Conservation (phyloP, 352 stramenopile genomes). For the Phytophthora fragariae region DNA sequence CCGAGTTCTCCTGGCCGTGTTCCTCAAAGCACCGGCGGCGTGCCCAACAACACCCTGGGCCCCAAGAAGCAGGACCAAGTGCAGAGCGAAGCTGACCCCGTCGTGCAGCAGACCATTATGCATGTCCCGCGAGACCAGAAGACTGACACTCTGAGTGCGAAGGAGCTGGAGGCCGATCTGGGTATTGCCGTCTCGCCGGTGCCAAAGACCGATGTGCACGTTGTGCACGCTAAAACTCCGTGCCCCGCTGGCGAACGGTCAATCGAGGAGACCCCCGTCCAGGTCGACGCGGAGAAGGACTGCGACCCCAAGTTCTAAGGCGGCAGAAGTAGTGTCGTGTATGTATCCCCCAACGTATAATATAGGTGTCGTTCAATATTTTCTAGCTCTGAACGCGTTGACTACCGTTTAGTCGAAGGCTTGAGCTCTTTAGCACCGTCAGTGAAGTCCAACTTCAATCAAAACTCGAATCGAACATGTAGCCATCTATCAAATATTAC, state of each 20-base stretch:
- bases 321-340: background rate
- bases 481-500: too few relatives aligned
- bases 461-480: too few relatives aligned
- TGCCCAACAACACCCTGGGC: slow-evolving; percentile 3
- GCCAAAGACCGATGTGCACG: background rate
- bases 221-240: background rate
- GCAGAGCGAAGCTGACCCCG: slow-evolving; percentile 1
- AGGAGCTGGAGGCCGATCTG: background rate
- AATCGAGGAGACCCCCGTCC: background rate
- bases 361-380: too few relatives aligned
- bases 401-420: too few relatives aligned
- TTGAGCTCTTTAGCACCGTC: too few relatives aligned
- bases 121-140: background rate
- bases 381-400: too few relatives aligned
- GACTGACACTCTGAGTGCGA: background rate
- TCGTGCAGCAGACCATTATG: slow-evolving; percentile 7
- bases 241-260: background rate
- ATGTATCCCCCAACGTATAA: background rate
- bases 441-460: too few relatives aligned
- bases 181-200: background rate
- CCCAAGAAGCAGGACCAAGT: slow-evolving; percentile 20
- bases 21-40: background rate
- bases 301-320: slow-evolving; percentile 1
- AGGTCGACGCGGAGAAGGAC: background rate
- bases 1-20: background rate